phyloP scores from a whole-genome alignment of 139 green algal genomes.

The Volvox reticuliferus region DNA sequence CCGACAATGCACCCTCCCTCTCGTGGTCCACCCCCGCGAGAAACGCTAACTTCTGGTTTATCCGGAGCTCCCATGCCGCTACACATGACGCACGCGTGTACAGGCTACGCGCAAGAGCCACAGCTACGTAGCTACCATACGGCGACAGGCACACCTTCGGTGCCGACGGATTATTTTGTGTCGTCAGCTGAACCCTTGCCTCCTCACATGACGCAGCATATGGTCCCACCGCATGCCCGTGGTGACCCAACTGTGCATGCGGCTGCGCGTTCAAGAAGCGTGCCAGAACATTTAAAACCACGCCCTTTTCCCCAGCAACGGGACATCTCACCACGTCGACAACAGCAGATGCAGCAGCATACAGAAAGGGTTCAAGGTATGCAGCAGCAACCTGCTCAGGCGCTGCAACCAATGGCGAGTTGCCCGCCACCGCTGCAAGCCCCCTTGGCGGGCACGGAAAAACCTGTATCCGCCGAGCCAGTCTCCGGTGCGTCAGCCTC shows the following conservation, averaged over 20 bases:
- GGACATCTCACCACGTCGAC: not conserved
- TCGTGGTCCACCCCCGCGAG: not conserved
- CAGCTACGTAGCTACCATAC: not conserved
- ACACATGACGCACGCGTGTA: not conserved
- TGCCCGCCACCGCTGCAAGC: not conserved
- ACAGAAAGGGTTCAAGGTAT: not conserved
- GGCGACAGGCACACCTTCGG: not conserved
- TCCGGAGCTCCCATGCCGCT: not conserved
- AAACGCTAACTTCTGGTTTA: too few relatives aligned
- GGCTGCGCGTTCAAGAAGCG: not conserved
- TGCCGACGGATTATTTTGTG: not conserved
- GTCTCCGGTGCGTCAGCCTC: not conserved
- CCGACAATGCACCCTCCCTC: not conserved
- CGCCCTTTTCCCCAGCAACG: constrained; percentile 19
- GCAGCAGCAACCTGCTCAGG: not conserved
- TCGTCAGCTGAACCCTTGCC: not conserved
- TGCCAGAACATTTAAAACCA: constrained; percentile 4
- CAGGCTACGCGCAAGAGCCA: not conserved
- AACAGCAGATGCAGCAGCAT: not conserved
- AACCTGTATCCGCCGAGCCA: not conserved
- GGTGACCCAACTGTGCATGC: not conserved
- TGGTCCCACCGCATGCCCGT: not conserved
- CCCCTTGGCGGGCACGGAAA: not conserved
- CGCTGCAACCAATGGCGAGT: not conserved
- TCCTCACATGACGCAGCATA: not conserved